Evolutionary conservation across 257 asterid genomes (phyloP).

Genomic region (Nicotiana benthamiana): DNA sequence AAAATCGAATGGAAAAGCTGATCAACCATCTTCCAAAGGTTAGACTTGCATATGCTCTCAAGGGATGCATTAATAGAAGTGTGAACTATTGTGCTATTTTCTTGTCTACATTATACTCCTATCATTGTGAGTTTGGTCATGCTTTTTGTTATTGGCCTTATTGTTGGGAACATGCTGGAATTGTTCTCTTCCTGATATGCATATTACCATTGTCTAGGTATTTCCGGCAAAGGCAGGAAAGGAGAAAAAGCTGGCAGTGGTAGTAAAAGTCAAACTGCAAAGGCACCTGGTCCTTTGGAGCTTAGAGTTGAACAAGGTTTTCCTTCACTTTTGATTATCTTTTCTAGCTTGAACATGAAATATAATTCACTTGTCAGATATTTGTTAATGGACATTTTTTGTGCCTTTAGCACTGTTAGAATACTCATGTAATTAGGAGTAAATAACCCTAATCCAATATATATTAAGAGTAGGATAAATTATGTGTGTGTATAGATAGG

Average conservation of each 20-base stretch:
- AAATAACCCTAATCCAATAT: too few species aligned
- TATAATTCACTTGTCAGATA: constrained; percentile 1
- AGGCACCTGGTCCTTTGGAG: constrained; percentile 40
- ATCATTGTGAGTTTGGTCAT: constrained; percentile 1
- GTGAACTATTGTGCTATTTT: background rate
- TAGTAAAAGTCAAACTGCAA: constrained; percentile 37
- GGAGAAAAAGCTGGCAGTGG: constrained; percentile 47
- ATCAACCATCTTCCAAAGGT: constrained; percentile 35
- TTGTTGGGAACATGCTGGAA: background rate
- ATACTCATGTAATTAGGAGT: too few species aligned
- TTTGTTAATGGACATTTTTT: background rate
- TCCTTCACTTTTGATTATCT: constrained; percentile 1
- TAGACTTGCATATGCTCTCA: constrained; percentile 3
- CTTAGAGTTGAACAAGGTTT: constrained; percentile 55
- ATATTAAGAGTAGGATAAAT: too few species aligned
- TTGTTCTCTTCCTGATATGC: background rate
- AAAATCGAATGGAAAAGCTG: constrained; percentile 39
- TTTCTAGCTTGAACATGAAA: background rate
- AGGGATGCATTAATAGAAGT: background rate
- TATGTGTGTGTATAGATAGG: too few species aligned
- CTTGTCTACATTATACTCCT: background rate
- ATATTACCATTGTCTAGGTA: constrained; percentile 12
- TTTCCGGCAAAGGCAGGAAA: constrained; percentile 44
- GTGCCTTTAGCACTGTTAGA: background rate
- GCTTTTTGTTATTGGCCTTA: background rate